Conservation (phyloP, 352 stramenopile species). For the Pythium folliculosum region DNA sequence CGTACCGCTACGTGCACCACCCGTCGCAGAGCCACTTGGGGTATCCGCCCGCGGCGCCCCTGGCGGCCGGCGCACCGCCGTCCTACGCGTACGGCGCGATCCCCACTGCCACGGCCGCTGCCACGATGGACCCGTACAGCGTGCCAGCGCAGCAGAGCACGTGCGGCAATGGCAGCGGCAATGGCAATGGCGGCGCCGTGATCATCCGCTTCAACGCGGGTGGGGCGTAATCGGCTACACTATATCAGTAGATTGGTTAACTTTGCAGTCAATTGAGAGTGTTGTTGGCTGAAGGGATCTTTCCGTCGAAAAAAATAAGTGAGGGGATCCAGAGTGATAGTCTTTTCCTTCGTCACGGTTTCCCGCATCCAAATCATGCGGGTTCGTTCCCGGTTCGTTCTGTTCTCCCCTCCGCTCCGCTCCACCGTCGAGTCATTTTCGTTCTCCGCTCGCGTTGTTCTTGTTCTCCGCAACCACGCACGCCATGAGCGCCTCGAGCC, state of each 20-base stretch:
- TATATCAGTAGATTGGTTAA: constrained; percentile 9
- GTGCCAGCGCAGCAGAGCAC: not conserved
- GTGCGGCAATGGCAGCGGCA: not conserved
- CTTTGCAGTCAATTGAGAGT: constrained; percentile 5
- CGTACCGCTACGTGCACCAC: constrained; percentile 47
- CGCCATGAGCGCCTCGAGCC: constrained; percentile 30
- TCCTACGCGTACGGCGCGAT: constrained; percentile 12
- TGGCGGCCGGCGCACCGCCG: not conserved
- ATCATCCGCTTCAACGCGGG: constrained; percentile 6
- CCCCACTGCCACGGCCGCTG: not conserved
- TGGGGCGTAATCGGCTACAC: not conserved
- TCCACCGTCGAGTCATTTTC: not conserved
- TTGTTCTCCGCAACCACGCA: not conserved
- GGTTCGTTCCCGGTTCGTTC: not conserved
- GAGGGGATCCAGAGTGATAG: not conserved
- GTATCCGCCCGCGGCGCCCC: constrained; percentile 1
- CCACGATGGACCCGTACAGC: not conserved
- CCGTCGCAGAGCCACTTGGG: constrained; percentile 3
- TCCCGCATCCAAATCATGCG: not conserved
- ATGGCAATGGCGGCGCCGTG: not conserved
- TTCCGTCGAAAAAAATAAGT: constrained; percentile 2
- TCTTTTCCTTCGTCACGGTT: constrained; percentile 1
- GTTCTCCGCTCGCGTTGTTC: not conserved
- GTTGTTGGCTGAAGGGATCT: not conserved
- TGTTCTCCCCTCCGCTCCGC: not conserved